Evolutionary conservation across 495 filamentous ascomycete genomes (phyloP).

Genomic region (Mycothermus thermophilus): DNA sequence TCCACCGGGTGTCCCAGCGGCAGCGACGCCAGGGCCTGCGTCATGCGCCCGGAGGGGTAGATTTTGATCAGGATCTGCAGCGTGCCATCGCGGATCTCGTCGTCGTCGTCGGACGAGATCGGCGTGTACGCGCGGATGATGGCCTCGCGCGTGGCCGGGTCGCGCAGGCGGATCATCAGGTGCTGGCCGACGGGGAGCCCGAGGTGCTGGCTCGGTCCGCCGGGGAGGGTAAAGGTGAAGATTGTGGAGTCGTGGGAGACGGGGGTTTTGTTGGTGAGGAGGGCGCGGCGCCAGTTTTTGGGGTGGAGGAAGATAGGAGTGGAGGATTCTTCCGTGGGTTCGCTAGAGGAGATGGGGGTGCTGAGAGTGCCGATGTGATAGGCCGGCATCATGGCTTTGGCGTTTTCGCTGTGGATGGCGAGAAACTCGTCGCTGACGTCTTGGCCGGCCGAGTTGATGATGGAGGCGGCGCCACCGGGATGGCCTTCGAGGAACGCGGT

Average conservation of each 20-base stretch:
- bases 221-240: slow-evolving; percentile 70
- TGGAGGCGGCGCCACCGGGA: slow-evolving; percentile 81
- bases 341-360: slow-evolving; percentile 43
- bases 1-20: slow-evolving; percentile 58
- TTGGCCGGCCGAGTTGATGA: slow-evolving; percentile 67
- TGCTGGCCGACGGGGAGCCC: slow-evolving; percentile 85
- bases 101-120: slow-evolving; percentile 47
- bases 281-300: slow-evolving; percentile 49
- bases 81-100: too few relatives aligned
- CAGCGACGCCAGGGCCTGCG: slow-evolving; percentile 60
- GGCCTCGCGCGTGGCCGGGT: slow-evolving; percentile 50
- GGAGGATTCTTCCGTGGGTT: slow-evolving; percentile 14
- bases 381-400: slow-evolving; percentile 77
- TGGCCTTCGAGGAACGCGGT: slow-evolving; percentile 72
- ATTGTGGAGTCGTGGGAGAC: slow-evolving; percentile 74
- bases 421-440: slow-evolving; percentile 91
- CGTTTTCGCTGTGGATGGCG: slow-evolving; percentile 86
- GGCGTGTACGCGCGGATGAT: slow-evolving; percentile 88
- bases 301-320: slow-evolving; percentile 52
- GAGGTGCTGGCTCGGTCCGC: slow-evolving; percentile 30
- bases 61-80: slow-evolving; percentile 75
- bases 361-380: slow-evolving; percentile 74
- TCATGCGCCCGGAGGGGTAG: slow-evolving; percentile 81
- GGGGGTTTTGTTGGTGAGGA: slow-evolving; percentile 47
- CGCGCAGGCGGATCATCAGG: slow-evolving; percentile 69